Evolutionary conservation across 345 rosid species (phyloP), one percentile per base, ranked within the genome.

Genomic region (Brassica rapa): DNA sequence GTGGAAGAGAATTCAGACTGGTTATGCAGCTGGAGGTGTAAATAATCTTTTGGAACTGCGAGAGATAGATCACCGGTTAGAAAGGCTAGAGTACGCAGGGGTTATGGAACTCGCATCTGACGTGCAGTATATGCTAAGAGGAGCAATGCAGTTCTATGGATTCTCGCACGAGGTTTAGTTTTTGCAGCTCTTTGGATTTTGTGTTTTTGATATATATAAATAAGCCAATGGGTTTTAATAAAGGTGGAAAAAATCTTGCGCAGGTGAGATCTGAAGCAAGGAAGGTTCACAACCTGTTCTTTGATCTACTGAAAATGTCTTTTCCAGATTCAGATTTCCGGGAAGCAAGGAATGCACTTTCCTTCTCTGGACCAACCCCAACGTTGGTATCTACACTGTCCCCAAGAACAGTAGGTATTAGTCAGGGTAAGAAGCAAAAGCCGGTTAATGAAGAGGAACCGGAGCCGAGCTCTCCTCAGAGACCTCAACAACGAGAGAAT

Each of bases 251-350:
- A 51, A 39, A 10, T n/a, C n/a, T 77, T 76, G 37, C 63, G 51
- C 93, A 94, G 98, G 98, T 93, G 71, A 86, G 97, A 77, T 83
- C 96, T 66, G 99, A 96, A 86, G 99, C 97, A 33, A 89, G 87
- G 77, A 96, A 96, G 82, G 99, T 96, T 41, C 99, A 96, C 60
- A 94, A 93, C 85, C 91, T 96, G 77, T 91, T 96, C 86, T 96
- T 96, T 43, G 99, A 96, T 82, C 72, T 93, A 73, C 85, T 96
- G 90, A 96, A 89, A 86, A 91, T 88, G 70, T 89, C 92, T 77
- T 96, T 96, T 82, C 93, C 99, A 0, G 97, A 93, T 79, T 85
- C 88, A 30, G 97, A 91, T 85, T 93, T 93, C 79, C 85, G 86
- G 73, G 98, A 91, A 84, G 93, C 89, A 35, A 89, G 96, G 83